Conservation (phyloP, 1,284 basidiomycete species). For the Amylostereum chailletii region DNA sequence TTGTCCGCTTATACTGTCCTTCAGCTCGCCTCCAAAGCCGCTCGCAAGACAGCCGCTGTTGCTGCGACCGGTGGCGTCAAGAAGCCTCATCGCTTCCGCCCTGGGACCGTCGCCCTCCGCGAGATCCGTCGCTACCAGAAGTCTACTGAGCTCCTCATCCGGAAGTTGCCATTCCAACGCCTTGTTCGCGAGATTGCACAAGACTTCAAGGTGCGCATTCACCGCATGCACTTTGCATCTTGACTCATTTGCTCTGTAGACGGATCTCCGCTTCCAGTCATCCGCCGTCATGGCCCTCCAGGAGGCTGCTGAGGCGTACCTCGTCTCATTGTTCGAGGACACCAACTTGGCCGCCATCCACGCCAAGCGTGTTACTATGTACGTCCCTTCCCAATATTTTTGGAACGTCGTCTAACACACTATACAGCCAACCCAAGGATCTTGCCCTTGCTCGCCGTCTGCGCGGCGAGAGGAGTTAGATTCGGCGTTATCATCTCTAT, state of each 20-base stretch:
- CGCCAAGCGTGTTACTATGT: constrained; percentile 1
- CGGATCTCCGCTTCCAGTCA: background rate
- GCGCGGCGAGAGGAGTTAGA: background rate
- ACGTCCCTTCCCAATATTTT: background rate
- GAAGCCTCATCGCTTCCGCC: constrained; percentile 2
- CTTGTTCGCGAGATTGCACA: background rate
- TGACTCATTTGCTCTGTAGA: background rate
- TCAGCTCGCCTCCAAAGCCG: background rate
- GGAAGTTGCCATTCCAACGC: constrained; percentile 1
- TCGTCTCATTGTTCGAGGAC: constrained; percentile 1
- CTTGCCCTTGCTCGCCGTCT: constrained; percentile 1
- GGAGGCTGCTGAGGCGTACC: constrained; percentile 1
- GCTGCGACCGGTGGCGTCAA: constrained; percentile 1
- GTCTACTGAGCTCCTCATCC: constrained; percentile 1
- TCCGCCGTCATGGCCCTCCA: background rate
- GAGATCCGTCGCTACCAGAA: background rate
- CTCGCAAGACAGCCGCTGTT: background rate
- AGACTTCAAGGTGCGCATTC: background rate
- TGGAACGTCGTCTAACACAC: background rate
- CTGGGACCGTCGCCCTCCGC: constrained; percentile 1
- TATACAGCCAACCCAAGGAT: background rate
- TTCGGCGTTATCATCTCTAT: background rate
- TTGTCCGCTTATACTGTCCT: background rate
- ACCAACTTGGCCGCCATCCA: constrained; percentile 1
- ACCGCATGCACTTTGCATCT: background rate